phyloP scores from a whole-genome alignment of 331 rosid genomes.

The Acacia pycnantha region DNA sequence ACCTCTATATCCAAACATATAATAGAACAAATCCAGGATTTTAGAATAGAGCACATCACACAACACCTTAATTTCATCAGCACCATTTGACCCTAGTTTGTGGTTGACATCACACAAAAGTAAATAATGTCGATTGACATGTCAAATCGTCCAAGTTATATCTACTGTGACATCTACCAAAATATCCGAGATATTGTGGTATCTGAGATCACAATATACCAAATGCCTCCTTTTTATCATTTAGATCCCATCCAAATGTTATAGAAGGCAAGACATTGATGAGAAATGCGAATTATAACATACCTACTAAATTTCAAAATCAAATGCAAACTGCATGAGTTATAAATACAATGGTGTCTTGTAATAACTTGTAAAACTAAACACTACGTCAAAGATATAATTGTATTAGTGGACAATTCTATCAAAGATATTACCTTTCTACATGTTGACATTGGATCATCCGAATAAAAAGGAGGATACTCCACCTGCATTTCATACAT shows the following conservation, averaged over 20 bases:
- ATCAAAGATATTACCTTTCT: constrained; percentile 67
- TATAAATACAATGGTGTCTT: not conserved
- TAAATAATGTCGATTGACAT: not conserved
- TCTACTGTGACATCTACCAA: not conserved
- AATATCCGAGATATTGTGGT: not conserved
- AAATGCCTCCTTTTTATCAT: not conserved
- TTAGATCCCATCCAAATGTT: not conserved
- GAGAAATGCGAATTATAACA: not conserved
- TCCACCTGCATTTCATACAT: constrained; percentile 98
- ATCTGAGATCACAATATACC: not conserved
- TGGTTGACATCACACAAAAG: constrained; percentile 87
- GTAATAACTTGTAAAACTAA: constrained; percentile 11
- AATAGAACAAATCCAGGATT: constrained; percentile 38
- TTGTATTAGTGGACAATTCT: constrained; percentile 19
- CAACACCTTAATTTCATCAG: constrained; percentile 95
- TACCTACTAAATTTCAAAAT: constrained; percentile 15
- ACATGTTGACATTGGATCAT: constrained; percentile 97
- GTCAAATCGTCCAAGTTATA: not conserved
- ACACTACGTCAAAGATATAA: not conserved
- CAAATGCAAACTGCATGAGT: constrained; percentile 15
- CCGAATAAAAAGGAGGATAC: constrained; percentile 96
- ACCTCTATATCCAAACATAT: constrained; percentile 32
- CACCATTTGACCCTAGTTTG: constrained; percentile 85
- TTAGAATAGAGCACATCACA: constrained; percentile 63
- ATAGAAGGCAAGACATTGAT: not conserved